Evolutionary conservation across 495 filamentous ascomycete species (phyloP), one percentile per base, ranked within the genome.

Genomic region (Margaritispora aquatica): DNA sequence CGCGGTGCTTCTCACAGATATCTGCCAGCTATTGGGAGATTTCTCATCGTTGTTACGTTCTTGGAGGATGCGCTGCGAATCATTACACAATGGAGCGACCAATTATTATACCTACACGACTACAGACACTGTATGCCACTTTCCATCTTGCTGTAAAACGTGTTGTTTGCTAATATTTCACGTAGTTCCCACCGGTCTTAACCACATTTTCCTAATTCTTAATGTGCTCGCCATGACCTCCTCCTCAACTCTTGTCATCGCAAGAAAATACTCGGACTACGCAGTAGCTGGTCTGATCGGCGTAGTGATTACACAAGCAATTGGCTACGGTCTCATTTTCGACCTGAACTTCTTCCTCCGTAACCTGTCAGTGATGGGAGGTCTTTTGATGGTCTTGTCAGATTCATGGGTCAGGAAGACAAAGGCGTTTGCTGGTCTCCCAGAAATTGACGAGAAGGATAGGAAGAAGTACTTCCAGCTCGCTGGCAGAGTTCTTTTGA

Each of bases 391-490:
- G 94, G 95, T 98, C 2, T 79, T 98, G 15, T 97, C 92, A 19
- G 94, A 98, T 77, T 93, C 88, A 51, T 97, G 92, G 92, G 90
- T 96, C 68, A 87, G 93, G 72, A 97, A 97, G 84, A 87, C 85
- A 72, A 96, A 97, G 76, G 92, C 92, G 13, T 96, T 96, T 46
- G 94, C 94, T 24, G 94, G 94, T 41, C 78, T 98, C 58, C 94
- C 94, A 54, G 83, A 89, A 75, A 80, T 97, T 22, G 93, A 96
- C 66, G 94, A 98, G 81, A 97, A 97, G 83, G 95, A 98, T 72
- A 88, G 90, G 71, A 98, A 97, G 82, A 97, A 97, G 90, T 98
- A 98, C 79, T 92, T 98, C 75, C 94, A 97, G 81, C 86, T 98
- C 54, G 94, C 94, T 54, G 94, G 94, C 23, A 84, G 94, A 61